Evolutionary conservation across 805 yeast genomes (phyloP), one percentile per base, ranked within the genome.

Genomic region (Saccharomyces jurei): DNA sequence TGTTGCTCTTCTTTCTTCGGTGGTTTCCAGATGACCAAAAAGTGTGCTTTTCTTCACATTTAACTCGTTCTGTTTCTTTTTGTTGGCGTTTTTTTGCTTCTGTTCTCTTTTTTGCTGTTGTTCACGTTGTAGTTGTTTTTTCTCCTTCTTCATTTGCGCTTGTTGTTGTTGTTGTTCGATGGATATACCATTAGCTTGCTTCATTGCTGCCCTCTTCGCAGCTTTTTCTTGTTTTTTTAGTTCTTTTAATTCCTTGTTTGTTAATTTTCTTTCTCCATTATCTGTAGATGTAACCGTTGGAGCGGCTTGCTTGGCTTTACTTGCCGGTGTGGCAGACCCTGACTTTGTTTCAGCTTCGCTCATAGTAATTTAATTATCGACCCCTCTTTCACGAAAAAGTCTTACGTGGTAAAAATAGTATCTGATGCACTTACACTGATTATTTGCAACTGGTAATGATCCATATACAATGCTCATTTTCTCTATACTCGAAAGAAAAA

Each of bases 211-310:
- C 68, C 98, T 79, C 68, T 89, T 88, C 44, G 94, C 96, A 13
- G 94, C 94, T 72, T 92, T 91, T 65, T 90, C 96, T 63, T 82
- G 82, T 75, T 90, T 91, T 68, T 89, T 88, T 81, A 84, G 74
- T 63, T 89, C 97, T 69, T 91, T 91, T 58, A 89, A 76, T 69
- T 91, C 96, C 63, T 89, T 90, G 60, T 88, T 88, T 9, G 87
- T 71, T 48, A 85, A 68, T 53, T 72, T 71, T 56, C 68, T 68
- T 31, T 64, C 66, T 25, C 55, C 68, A 14, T 56, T 56, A 10
- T 54, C 41, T 2, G 49, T 17, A 25, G 52, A 47, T 14, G 26
- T 27, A 21, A 41, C 21, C 17, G 51, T 25, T 44, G 49, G 52
- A 31, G 48, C 49, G n/a, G 55, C 48, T 8, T 46, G 46, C 27